Evolutionary conservation across 495 filamentous ascomycete genomes (phyloP), one percentile per base, ranked within the genome.

Genomic region (Bryoglossum gracile): DNA sequence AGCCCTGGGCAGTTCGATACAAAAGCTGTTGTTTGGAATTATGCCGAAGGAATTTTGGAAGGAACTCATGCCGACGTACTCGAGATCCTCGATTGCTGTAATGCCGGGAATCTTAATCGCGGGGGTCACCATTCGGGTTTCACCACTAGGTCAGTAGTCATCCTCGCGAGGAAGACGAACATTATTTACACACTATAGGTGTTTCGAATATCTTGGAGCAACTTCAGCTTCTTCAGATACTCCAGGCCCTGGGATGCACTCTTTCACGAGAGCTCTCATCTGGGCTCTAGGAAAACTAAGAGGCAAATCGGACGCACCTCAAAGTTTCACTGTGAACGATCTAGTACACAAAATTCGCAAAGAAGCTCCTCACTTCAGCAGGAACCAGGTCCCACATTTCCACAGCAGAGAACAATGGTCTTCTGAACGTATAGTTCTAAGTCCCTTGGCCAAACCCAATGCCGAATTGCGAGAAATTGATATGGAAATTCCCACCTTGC

Each of bases 151-250:
- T 49, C 17, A 13, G 43, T n/a, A 8, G 16, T 18, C 41, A 11
- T 16, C 35, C 30, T n/a, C 14, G 11, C 10, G 2, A 38, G 5
- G n/a, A 21, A n/a, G 21, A 8, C 33, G 17, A 41, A 40, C 25
- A 40, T 26, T 43, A 8, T 22, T 43, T 3, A 43, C 41, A 30
- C 13, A 1, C n/a, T 32, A 18, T 22, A 49, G 46, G 28, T 49
- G 35, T 33, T 49, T 49, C 16, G 46, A 49, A 22, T 49, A 49
- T 41, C 46, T 49, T 17, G n/a, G n/a, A n/a, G 46, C 46, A 8
- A 37, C 46, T 22, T 41, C 46, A 18, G 41, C 18, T 9, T 14
- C 46, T n/a, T 9, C 11, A 9, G 32, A 40, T 19, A 49, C 46
- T 30, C 37, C 23, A 40, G 40, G 35, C 4, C 46, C 46, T 22